Evolutionary conservation across 495 filamentous ascomycete species (phyloP), one percentile per base, ranked within the genome.

Genomic region (Thozetella sp.): DNA sequence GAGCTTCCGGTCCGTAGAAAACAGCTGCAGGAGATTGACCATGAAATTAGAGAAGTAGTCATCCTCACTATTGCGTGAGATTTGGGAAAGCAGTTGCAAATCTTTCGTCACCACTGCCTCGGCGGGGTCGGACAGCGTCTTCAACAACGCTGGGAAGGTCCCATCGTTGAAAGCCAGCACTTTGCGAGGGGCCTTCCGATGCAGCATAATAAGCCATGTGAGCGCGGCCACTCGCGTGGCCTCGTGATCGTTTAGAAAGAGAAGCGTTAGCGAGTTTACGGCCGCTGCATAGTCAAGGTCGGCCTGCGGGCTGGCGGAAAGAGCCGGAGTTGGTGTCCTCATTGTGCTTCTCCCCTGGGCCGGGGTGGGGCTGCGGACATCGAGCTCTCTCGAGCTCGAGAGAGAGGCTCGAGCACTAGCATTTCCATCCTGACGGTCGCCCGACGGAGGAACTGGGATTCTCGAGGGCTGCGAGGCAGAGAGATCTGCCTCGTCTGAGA

Each of bases 31-130:
- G 2, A 99, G 80, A 64, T 94, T 96, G 53, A 97, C 91, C 96
- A 99, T 98, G 69, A 99, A 99, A 13, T 92, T 94, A 0, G 92
- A 89, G 70, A 99, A 98, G 74, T 98, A 97, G 66, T 91, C 89
- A 65, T 98, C 96, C 66, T 97, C 95, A 75, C 94, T 98, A 61
- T 97, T 96, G 55, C 88, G 86, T 3, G 94, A 97, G 27, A 99
- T 98, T 61, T 99, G 94, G 3, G 93, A 97, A 15, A 99, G 83
- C 15, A 99, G 83, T 66, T 97, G 93, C 15, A 99, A 76, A 69
- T 99, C 96, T 59, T 93, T 91, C 13, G 93, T 98, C 0, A 99
- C 96, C 45, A 99, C 96, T 17, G 92, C 89, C 70, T 99, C 96
- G 26, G 94, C 88, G 22, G 96, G 93, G 68, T 99, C 96, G 2